Conservation (phyloP, 73 alveolate species). For the Paramecium caudatum region DNA sequence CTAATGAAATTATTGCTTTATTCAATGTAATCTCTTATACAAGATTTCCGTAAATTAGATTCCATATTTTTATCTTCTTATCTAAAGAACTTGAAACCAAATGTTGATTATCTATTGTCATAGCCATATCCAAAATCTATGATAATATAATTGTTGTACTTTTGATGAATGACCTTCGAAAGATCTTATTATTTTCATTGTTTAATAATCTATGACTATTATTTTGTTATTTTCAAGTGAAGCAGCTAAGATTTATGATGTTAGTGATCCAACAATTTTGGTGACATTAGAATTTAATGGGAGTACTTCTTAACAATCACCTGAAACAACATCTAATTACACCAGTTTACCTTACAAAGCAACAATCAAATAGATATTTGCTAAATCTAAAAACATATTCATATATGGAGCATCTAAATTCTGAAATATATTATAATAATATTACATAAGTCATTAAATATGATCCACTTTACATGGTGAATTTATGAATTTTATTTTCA, state of each 20-base stretch:
- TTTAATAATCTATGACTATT: constrained; percentile 7
- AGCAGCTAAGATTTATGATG: background rate
- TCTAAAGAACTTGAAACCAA: constrained; percentile 19
- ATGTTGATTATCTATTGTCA: constrained; percentile 31
- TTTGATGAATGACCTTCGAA: constrained; percentile 44
- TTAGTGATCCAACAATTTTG: background rate
- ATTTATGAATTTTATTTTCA: background rate
- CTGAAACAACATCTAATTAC: constrained; percentile 59
- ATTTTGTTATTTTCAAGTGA: background rate
- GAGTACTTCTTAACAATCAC: background rate
- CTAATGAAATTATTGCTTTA: constrained; percentile 13
- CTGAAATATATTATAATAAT: background rate
- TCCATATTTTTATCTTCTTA: constrained; percentile 47
- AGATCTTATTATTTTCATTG: constrained; percentile 19
- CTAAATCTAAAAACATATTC: constrained; percentile 39
- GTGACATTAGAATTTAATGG: background rate
- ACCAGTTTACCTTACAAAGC: background rate
- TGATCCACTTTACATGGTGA: constrained; percentile 41
- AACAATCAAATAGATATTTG: constrained; percentile 24
- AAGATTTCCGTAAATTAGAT: constrained; percentile 4
- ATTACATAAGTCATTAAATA: background rate
- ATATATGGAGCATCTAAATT: background rate
- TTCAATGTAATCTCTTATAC: constrained; percentile 16
- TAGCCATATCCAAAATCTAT: constrained; percentile 43
- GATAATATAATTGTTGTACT: background rate